Evolutionary conservation across 805 yeast genomes (phyloP), one percentile per base, ranked within the genome.

Genomic region (Ogataea ramenticola): DNA sequence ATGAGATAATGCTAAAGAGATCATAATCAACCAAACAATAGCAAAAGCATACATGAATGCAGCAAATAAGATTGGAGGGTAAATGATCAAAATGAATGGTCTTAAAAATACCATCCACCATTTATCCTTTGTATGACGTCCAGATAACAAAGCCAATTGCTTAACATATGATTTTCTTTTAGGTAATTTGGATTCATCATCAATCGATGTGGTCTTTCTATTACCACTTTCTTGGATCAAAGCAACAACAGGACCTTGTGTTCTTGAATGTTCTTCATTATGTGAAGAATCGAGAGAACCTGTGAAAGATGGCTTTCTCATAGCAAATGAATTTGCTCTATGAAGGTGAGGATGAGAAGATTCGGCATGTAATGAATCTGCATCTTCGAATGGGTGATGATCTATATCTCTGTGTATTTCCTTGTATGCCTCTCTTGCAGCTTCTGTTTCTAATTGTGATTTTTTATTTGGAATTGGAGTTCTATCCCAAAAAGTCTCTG

Each of bases 401-500:
- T 3, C 7, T 9, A 24, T n/a, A 37, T 26, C 24, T 16, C 29
- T 29, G n/a, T 44, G 46, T 15, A 54, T 51, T 32, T 46, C 44
- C n/a, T 54, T 50, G 16, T 67, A 55, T 2, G 64, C 72, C 32
- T 57, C 63, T 47, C 67, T 61, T 1, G 81, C 83, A 19, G 64
- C 64, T 39, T 62, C 62, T 2, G 79, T 66, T 57, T 78, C 84
- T 43, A 61, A 58, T 19, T 61, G 51, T 3, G 79, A 72, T 47
- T 75, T 60, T 50, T 74, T 71, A 49, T 64, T 65, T 16, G 74
- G 75, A 1, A 67, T 64, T 5, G 82, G 80, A 1, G 73, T 56
- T 45, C 85, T 65, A 46, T 73, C 77, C 80, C 81, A 79, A 59
- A 75, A 79, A 1, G 85, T 79, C 46, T 79, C 85, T 3, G 84